phyloP scores from a whole-genome alignment of 1,139 yeast genomes.

The Protomyces arabidopsidicola region DNA sequence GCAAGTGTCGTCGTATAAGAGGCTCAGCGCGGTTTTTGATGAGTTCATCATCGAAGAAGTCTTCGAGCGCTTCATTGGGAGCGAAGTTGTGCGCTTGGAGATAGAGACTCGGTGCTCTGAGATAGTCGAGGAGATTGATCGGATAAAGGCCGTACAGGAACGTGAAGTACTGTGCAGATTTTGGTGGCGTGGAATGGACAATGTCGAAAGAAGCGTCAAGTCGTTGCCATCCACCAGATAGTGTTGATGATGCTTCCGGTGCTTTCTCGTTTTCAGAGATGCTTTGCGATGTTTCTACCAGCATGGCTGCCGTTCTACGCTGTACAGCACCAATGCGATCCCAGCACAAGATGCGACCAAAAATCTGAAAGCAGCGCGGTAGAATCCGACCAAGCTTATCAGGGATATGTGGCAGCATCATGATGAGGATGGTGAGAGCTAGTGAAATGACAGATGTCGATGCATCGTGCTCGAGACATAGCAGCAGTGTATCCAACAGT shows the following conservation, averaged over 20 bases:
- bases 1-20: conserved; percentile 40
- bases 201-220: conserved; percentile 28
- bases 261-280: conserved; percentile 2
- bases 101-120: conserved; percentile 45
- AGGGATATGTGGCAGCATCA: conserved; percentile 55
- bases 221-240: conserved; percentile 17
- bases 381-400: conserved; percentile 41
- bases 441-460: conserved; percentile 46
- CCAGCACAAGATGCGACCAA: conserved; percentile 48
- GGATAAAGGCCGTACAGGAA: conserved; percentile 63
- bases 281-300: neutral
- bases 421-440: conserved; percentile 47
- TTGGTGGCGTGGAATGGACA: conserved; percentile 28
- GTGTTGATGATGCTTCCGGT: neutral
- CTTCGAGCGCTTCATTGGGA: conserved; percentile 36
- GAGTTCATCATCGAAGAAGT: conserved; percentile 41
- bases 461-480: conserved; percentile 47
- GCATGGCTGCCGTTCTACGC: conserved; percentile 14
- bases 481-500: conserved; percentile 45
- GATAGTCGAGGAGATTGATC: conserved; percentile 47
- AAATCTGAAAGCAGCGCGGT: conserved; percentile 48
- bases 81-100: conserved; percentile 32
- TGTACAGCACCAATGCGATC: conserved; percentile 31
- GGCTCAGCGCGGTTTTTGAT: conserved; percentile 35
- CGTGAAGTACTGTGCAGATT: conserved; percentile 42